A percentile compares a stretch with the other conserved stretches of the same genome.
These are phyloP conservation scores for Diaporthe longicolla DNA, from an alignment of 2,329 filamentous ascomycete genomes.

Conservation along the genomic window DNA sequence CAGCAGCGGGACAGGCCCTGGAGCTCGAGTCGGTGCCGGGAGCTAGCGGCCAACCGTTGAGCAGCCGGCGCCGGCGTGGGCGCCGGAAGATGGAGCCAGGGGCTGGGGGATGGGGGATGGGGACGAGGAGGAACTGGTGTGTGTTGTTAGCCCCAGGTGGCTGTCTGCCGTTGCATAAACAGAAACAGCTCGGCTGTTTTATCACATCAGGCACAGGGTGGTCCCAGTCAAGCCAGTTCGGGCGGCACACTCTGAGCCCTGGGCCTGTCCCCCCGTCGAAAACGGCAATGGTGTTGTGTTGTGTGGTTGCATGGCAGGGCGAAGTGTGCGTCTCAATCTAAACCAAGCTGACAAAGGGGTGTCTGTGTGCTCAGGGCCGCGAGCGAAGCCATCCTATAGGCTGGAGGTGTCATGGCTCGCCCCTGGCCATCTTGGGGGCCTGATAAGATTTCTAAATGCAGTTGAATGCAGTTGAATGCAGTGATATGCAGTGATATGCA, in stretches of 20 bases:
- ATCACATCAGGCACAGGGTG: conserved; percentile 35
- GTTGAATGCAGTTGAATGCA: conserved; percentile 16
- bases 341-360: conserved; percentile 34
- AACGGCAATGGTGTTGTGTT: conserved; percentile 33
- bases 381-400: conserved; percentile 19
- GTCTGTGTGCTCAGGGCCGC: conserved; percentile 26
- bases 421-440: conserved; percentile 3
- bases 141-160: conserved; percentile 11
- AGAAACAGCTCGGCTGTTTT: conserved; percentile 33
- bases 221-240: conserved; percentile 10
- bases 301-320: conserved; percentile 40
- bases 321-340: conserved; percentile 31
- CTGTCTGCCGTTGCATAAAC: conserved; percentile 27
- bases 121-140: conserved; percentile 4
- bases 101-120: not conserved
- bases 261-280: conserved; percentile 21
- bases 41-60: conserved; percentile 23
- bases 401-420: conserved; percentile 32
- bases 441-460: conserved; percentile 15
- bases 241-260: conserved; percentile 25
- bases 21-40: conserved; percentile 15
- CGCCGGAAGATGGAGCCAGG: conserved; percentile 5
- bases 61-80: conserved; percentile 28
- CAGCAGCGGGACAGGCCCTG: not conserved
- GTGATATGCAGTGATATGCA: conserved; percentile 20